Conservation (phyloP, 495 filamentous ascomycete species). For the Annulohypoxylon maeteangense region DNA sequence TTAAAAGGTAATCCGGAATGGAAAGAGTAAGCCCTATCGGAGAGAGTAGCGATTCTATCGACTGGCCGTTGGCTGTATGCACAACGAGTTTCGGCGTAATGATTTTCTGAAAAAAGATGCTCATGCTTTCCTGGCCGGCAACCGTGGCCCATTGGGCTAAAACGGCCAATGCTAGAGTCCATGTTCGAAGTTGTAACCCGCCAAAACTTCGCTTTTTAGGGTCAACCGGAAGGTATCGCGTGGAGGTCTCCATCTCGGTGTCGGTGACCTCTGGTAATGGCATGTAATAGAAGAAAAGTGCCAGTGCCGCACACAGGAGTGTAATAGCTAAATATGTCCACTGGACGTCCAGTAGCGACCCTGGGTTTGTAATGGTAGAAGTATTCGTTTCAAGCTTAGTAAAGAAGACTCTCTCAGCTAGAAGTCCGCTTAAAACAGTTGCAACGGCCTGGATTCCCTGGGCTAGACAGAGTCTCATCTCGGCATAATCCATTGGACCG, state of each 20-base stretch:
- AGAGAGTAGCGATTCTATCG: conserved; percentile 9
- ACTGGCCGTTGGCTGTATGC: background rate
- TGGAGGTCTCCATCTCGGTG: conserved; percentile 58
- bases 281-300: conserved; percentile 68
- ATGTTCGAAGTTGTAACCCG: conserved; percentile 53
- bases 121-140: conserved; percentile 75
- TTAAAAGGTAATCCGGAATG: conserved; percentile 61
- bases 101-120: conserved; percentile 68
- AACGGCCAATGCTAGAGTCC: conserved; percentile 68
- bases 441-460: conserved; percentile 76
- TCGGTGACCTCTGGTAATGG: conserved; percentile 65
- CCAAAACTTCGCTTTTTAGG: conserved; percentile 51
- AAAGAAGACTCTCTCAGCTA: conserved; percentile 78
- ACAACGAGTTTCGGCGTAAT: conserved; percentile 57
- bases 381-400: conserved; percentile 43
- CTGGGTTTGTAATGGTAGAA: conserved; percentile 21
- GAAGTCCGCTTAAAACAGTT: conserved; percentile 70
- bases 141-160: conserved; percentile 80
- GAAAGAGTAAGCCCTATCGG: conserved; percentile 63
- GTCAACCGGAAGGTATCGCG: conserved; percentile 54
- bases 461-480: conserved; percentile 71
- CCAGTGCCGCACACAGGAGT: conserved; percentile 73
- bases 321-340: conserved; percentile 82
- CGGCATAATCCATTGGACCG: conserved; percentile 60
- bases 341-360: conserved; percentile 71